Evolutionary conservation across 441 rosid species (phyloP).

Genomic region (Adansonia grandidieri): DNA sequence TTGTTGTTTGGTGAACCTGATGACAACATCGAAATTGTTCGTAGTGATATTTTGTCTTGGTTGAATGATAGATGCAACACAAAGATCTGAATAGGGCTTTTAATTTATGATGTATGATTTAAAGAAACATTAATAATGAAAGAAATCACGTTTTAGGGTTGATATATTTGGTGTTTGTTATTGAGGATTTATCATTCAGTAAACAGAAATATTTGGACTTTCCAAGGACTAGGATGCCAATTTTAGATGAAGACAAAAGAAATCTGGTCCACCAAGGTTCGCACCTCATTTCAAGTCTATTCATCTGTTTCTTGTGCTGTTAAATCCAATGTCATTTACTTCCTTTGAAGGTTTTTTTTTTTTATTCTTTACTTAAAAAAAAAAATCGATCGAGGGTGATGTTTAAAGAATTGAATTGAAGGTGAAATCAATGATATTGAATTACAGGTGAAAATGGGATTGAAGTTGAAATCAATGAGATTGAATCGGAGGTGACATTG

Average conservation of each 20-base stretch:
- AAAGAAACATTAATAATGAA: background rate
- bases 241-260: background rate
- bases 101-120: background rate
- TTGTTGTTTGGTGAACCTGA: conserved; percentile 78
- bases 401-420: no score
- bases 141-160: background rate
- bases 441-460: no score
- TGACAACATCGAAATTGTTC: conserved; percentile 59
- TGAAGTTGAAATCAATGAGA: no score
- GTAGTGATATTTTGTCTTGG: conserved; percentile 63
- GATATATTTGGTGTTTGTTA: background rate
- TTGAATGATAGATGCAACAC: conserved; percentile 55
- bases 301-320: no score
- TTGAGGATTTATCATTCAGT: background rate
- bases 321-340: background rate
- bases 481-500: no score
- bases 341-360: background rate
- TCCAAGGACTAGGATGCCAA: background rate
- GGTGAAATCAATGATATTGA: no score
- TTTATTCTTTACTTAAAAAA: no score
- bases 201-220: background rate
- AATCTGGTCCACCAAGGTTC: background rate
- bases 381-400: no score
- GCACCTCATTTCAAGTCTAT: background rate
- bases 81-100: conserved; percentile 6